These are phyloP conservation scores for Theileria parva DNA, from an alignment of 169 alveolate species.

Conservation along the genomic window DNA sequence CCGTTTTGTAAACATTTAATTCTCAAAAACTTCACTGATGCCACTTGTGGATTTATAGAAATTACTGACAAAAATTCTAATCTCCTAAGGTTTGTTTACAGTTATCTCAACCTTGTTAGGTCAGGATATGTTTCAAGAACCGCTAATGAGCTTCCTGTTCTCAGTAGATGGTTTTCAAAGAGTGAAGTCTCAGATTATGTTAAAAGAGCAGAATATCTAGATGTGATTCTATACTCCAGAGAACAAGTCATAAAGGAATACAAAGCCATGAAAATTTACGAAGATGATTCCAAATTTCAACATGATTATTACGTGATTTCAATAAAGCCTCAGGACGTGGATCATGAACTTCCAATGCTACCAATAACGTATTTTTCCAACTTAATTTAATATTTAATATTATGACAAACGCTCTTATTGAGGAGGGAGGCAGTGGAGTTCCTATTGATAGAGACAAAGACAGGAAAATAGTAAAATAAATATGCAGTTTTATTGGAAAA, in stretches of 20 bases:
- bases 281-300: slow-evolving; percentile 40
- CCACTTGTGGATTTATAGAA: slow-evolving; percentile 81
- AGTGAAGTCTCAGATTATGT: slow-evolving; percentile 68
- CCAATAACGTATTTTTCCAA: slow-evolving; percentile 87
- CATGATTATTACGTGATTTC: slow-evolving; percentile 70
- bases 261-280: slow-evolving; percentile 65
- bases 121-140: slow-evolving; percentile 91
- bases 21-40: slow-evolving; percentile 92
- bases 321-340: slow-evolving; percentile 72
- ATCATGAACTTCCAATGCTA: slow-evolving; percentile 93
- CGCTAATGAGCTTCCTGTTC: slow-evolving; percentile 95
- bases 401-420: slow-evolving; percentile 93
- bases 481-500: slow-evolving; percentile 77
- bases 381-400: slow-evolving; percentile 51
- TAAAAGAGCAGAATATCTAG: slow-evolving; percentile 87
- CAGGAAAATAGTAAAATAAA: slow-evolving; percentile 89
- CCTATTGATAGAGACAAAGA: slow-evolving; percentile 88
- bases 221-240: slow-evolving; percentile 92
- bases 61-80: slow-evolving; percentile 89
- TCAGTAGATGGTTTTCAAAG: slow-evolving; percentile 91
- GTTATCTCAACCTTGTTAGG: slow-evolving; percentile 21
- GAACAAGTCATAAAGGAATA: slow-evolving; percentile 93
- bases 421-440: slow-evolving; percentile 99
- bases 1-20: slow-evolving; percentile 97
- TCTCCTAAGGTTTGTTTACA: slow-evolving; percentile 67